These are phyloP conservation scores for Eucalyptus brandiana DNA, from an alignment of 345 rosid genomes.

Conservation along the genomic window DNA sequence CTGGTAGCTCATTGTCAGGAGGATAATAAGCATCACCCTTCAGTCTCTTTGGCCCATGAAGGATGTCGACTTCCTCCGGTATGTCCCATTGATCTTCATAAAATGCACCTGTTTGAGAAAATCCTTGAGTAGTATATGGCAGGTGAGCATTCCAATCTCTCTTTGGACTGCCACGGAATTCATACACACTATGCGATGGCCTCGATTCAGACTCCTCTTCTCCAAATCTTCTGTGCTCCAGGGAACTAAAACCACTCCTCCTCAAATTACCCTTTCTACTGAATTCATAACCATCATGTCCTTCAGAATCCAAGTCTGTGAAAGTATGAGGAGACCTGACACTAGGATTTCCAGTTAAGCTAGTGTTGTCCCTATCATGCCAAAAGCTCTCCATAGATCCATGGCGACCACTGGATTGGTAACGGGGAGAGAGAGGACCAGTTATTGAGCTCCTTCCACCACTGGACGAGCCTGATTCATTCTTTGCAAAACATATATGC, in stretches of 20 bases:
- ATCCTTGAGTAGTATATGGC: slow-evolving; percentile 30
- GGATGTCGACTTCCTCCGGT: slow-evolving; percentile 48
- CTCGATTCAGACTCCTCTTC: slow-evolving; percentile 23
- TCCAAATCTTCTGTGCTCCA: slow-evolving; percentile 27
- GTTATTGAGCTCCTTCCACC: slow-evolving; percentile 34
- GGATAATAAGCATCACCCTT: slow-evolving; percentile 46
- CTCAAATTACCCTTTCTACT: slow-evolving; percentile 32
- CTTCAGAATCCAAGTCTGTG: slow-evolving; percentile 28
- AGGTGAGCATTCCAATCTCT: slow-evolving; percentile 31
- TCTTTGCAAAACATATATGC: slow-evolving; percentile 86
- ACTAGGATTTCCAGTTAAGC: slow-evolving; percentile 15
- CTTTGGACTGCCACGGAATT: slow-evolving; percentile 36
- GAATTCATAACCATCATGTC: slow-evolving; percentile 32
- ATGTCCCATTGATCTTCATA: slow-evolving; percentile 74
- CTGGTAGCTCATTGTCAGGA: slow-evolving; percentile 61
- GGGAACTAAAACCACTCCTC: slow-evolving; percentile 29
- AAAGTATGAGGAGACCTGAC: slow-evolving; percentile 25
- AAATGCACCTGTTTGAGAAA: slow-evolving; percentile 20
- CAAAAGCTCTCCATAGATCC: slow-evolving; percentile 43
- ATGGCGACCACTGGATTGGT: slow-evolving; percentile 27
- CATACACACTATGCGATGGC: slow-evolving; percentile 33
- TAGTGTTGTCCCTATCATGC: slow-evolving; percentile 30
- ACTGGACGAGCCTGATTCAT: slow-evolving; percentile 53
- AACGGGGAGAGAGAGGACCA: slow-evolving; percentile 47
- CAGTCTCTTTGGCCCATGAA: slow-evolving; percentile 55